Percentiles rank a stretch among this genome's conserved stretches.
phyloP scores from a whole-genome alignment of 257 asterid species.

The Jacaranda mimosifolia region DNA sequence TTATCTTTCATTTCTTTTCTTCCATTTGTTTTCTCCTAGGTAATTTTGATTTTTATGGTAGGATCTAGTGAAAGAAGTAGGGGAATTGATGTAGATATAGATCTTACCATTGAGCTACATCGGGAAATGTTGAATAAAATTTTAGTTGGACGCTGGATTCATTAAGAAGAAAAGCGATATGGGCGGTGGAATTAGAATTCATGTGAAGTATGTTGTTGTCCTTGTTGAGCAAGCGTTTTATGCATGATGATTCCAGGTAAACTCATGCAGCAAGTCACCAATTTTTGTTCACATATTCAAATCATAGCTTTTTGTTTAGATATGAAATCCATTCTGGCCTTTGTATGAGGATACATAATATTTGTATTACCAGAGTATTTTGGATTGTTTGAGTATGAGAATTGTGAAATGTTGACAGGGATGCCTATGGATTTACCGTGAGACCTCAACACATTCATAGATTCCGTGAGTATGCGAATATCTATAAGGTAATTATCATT shows the following conservation, averaged over 20 bases:
- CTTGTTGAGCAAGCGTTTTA: constrained; percentile 93
- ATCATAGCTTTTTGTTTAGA: constrained; percentile 19
- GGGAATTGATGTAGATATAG: constrained; percentile 20
- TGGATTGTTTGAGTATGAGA: constrained; percentile 12
- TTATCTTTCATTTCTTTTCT: not conserved
- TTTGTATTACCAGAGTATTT: not conserved
- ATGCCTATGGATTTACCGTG: constrained; percentile 96
- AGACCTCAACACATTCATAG: constrained; percentile 89
- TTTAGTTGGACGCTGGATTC: constrained; percentile 44
- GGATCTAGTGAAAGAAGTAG: constrained; percentile 19
- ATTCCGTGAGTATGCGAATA: constrained; percentile 75
- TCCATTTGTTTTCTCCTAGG: not conserved
- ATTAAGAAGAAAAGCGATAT: constrained; percentile 57
- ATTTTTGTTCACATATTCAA: not conserved
- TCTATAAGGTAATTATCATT: constrained; percentile 70
- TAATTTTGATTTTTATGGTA: not conserved
- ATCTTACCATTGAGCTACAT: constrained; percentile 29
- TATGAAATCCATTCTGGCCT: constrained; percentile 14
- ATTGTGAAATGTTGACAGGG: constrained; percentile 66
- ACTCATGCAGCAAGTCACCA: constrained; percentile 1
- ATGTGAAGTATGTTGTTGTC: constrained; percentile 92
- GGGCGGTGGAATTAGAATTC: constrained; percentile 64
- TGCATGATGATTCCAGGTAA: constrained; percentile 94
- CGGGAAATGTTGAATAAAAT: constrained; percentile 41
- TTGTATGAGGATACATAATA: constrained; percentile 21